Base-by-base conservation (phyloP, 2,329 filamentous ascomycete genomes). In the Dactylellina parvicollis region DNA sequence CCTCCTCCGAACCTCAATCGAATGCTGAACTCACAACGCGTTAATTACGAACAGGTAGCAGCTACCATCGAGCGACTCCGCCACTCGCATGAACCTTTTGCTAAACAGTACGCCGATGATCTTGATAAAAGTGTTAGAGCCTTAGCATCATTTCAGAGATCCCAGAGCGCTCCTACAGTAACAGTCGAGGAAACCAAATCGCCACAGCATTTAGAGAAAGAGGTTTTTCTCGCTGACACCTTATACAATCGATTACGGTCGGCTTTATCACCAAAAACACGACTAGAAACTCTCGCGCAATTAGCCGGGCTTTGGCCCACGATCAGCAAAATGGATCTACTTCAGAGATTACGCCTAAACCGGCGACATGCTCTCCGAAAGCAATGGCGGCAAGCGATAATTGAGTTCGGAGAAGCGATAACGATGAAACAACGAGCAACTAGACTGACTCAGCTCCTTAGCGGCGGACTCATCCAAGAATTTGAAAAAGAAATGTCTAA, bases 401-500 rank as follows among this genome's bases (percentile, higher is more conserved):
- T 66, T 4, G 20, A 12, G 1, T 16, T 73, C 14, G 67, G 59
- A 2, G 46, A 73, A 16, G 44, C 54, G 3, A 55, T 73, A 42
- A 65, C 67, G 12, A 55, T 28, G 52, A 20, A 60, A 2, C 67
- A 73, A 36, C 34, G 67, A 56, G 47, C 67, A 0, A 52, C 32
- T 1, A 40, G 70, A 10, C 40, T 74, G 3, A 20, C 22, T 4
- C 30, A 54, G 10, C 42, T 46, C 30, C 18, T 4, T 3, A 9
- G 16, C 4, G 4, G 34, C 10, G 18, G 32, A 20, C 8, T 30
- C 5, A n/a, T 30, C 7, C 62, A 62, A 40, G 70, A 67, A 18
- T 67, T 61, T 9, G 84, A 49, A 9, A 34, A 16, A 5, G 61
- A 74, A 30, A 24, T 30, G 5, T 24, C 16, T 12, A 74, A 74